Evolutionary conservation across 176 grass and related monocot genomes (phyloP).

Genomic region (Tillandsia fasciculata): DNA sequence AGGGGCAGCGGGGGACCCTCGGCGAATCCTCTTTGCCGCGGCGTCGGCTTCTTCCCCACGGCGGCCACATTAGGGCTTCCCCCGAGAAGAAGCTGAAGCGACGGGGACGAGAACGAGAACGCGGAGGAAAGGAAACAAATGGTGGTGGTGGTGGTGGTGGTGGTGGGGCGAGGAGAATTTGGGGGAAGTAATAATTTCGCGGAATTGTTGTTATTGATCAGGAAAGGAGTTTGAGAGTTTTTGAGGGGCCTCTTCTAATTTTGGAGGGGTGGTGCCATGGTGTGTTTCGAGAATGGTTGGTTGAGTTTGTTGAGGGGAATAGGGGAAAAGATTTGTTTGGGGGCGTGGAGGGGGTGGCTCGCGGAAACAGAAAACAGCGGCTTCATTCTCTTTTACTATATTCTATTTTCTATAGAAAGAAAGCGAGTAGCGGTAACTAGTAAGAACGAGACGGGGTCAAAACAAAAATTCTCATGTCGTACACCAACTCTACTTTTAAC

Average conservation of each 20-base stretch:
- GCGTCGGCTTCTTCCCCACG: slow-evolving; percentile 7
- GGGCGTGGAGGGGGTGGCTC: neutral
- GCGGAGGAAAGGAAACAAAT: neutral
- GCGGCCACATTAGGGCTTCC: slow-evolving; percentile 21
- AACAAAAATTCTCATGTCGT: too few species aligned
- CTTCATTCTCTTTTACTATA: neutral
- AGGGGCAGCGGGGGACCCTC: neutral
- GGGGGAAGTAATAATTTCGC: neutral
- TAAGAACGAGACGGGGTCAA: neutral
- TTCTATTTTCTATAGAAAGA: neutral
- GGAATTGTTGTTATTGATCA: neutral
- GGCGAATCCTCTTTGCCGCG: slow-evolving; percentile 1
- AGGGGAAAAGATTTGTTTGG: slow-evolving; percentile 4
- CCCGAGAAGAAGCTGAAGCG: neutral
- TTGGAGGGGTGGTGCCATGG: neutral
- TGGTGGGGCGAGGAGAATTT: neutral
- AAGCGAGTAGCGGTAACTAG: neutral
- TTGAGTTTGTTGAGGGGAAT: neutral
- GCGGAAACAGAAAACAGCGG: slow-evolving; percentile 14
- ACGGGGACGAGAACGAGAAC: neutral
- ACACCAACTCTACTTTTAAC: too few species aligned
- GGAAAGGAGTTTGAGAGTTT: neutral
- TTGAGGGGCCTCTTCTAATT: slow-evolving; percentile 2
- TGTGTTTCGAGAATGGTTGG: neutral
- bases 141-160: neutral